Conservation (phyloP, 192 early-diverging fungal genomes). For the Linnemannia zychae region DNA sequence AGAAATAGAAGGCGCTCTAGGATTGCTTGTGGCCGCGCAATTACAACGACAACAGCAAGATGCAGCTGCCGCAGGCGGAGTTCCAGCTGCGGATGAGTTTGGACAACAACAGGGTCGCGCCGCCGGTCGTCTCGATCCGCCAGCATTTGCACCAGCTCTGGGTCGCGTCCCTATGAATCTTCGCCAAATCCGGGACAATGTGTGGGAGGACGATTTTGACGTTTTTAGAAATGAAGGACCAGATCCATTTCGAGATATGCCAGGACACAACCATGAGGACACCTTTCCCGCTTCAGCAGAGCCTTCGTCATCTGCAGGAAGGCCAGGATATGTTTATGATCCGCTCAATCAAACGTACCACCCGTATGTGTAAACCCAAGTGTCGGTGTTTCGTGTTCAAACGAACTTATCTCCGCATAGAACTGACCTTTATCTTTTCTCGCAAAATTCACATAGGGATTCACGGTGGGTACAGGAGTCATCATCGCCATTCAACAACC, state of each 20-base stretch:
- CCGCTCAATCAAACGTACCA: slow-evolving; percentile 30
- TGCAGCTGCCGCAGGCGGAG: neutral
- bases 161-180: neutral
- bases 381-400: neutral
- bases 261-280: neutral
- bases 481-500: neutral
- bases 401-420: neutral
- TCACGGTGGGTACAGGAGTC: slow-evolving; percentile 5
- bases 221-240: neutral
- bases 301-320: slow-evolving; percentile 1
- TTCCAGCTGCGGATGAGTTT: neutral
- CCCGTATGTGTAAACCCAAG: slow-evolving; percentile 5
- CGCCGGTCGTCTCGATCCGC: slow-evolving; percentile 7
- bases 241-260: neutral
- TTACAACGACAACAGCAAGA: slow-evolving; percentile 16
- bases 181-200: neutral
- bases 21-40: slow-evolving; percentile 4
- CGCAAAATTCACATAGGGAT: neutral
- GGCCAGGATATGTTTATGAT: slow-evolving; percentile 29
- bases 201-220: slow-evolving; percentile 4
- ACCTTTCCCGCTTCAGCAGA: neutral
- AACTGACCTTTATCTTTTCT: neutral
- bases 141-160: neutral
- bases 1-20: slow-evolving; percentile 6
- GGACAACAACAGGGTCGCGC: neutral